Conservation (phyloP, 2,329 filamentous ascomycete species). For the Cladosporium phlei region DNA sequence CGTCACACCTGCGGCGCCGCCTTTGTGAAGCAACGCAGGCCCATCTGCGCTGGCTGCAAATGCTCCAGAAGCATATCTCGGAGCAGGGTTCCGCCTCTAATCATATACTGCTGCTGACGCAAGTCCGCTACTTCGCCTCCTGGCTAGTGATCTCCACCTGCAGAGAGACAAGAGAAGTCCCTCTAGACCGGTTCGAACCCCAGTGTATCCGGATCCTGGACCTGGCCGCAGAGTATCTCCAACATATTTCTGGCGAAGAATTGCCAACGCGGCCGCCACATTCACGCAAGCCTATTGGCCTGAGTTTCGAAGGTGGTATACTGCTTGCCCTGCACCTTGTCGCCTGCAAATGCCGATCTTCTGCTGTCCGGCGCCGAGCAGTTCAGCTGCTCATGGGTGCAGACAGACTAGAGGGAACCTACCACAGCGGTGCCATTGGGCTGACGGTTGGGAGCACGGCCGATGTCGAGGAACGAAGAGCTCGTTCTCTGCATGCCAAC, state of each 20-base stretch:
- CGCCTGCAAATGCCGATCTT: conserved; percentile 4
- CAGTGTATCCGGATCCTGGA: conserved; percentile 2
- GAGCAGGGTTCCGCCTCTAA: background rate
- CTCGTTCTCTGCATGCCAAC: background rate
- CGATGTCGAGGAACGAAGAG: background rate
- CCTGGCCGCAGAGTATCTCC: background rate
- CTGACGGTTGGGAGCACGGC: background rate
- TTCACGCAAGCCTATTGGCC: background rate
- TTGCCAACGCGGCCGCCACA: background rate
- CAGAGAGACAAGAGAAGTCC: conserved; percentile 1
- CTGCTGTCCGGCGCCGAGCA: background rate
- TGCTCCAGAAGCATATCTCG: background rate
- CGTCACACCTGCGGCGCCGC: background rate
- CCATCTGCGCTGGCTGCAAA: background rate
- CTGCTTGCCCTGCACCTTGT: conserved; percentile 5
- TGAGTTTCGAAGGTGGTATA: conserved; percentile 6
- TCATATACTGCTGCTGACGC: background rate
- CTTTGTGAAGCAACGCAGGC: background rate
- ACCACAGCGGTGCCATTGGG: background rate
- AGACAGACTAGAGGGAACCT: background rate
- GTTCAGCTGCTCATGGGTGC: background rate
- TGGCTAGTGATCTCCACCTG: conserved; percentile 5
- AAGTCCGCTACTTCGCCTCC: conserved; percentile 9
- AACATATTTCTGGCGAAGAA: background rate
- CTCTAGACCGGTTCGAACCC: background rate